These are phyloP conservation scores for Boletus fagicola DNA, from an alignment of 768 basidiomycete genomes.

Conservation along the genomic window DNA sequence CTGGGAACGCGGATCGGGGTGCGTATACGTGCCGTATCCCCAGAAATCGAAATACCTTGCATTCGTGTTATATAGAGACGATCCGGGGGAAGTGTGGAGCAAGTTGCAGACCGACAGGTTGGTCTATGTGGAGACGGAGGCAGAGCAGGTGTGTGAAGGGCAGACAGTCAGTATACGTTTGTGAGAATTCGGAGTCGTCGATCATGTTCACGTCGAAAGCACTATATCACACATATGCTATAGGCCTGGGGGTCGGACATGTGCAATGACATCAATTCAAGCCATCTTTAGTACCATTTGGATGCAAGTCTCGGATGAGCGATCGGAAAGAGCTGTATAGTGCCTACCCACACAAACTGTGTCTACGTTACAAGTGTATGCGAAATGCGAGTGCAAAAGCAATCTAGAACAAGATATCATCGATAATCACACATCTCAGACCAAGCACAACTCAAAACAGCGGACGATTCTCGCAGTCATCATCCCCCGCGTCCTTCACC, in stretches of 20 bases:
- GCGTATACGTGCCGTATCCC: constrained; percentile 4
- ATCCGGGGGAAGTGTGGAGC: constrained; percentile 1
- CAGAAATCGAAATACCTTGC: constrained; percentile 7
- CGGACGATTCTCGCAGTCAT: background rate
- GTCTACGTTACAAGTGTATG: background rate
- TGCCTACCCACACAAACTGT: too few relatives aligned
- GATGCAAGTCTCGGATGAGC: background rate
- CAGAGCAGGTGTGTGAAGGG: background rate
- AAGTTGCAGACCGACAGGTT: constrained; percentile 1
- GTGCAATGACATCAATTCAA: background rate
- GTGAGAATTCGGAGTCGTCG: background rate
- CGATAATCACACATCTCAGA: background rate
- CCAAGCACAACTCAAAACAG: background rate
- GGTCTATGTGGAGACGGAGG: constrained; percentile 1
- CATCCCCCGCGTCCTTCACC: background rate
- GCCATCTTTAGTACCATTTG: background rate
- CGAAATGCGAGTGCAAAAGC: background rate
- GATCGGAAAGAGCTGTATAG: background rate
- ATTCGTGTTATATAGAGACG: constrained; percentile 5
- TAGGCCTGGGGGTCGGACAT: background rate
- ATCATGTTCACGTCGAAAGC: too few relatives aligned
- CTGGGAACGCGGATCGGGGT: constrained; percentile 1
- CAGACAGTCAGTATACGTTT: constrained; percentile 1
- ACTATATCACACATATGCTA: background rate
- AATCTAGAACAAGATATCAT: background rate